Percentiles rank a stretch among this genome's conserved stretches.
These are phyloP conservation scores for Salix koriyanagi DNA, from an alignment of 345 rosid species.

Conservation along the genomic window DNA sequence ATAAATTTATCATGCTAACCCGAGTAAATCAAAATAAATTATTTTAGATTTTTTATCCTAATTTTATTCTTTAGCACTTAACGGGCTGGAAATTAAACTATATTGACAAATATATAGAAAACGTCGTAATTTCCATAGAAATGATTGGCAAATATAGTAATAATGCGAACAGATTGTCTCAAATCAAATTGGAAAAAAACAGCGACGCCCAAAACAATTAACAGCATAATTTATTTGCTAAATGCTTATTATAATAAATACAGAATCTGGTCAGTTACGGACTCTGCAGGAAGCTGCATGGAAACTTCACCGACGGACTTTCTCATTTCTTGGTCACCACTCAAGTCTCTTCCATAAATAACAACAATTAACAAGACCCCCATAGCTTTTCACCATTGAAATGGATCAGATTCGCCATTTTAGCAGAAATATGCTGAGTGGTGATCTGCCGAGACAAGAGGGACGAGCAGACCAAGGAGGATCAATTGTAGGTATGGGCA, in stretches of 20 bases:
- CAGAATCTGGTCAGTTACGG: not conserved
- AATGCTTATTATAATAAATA: too few relatives aligned
- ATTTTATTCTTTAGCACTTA: too few relatives aligned
- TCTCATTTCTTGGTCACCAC: not conserved
- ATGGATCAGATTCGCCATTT: not conserved
- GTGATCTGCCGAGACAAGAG: not conserved
- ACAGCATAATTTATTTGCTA: too few relatives aligned
- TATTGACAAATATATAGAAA: too few relatives aligned
- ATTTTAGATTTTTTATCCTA: too few relatives aligned
- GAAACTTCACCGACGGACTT: not conserved
- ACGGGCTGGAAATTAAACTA: too few relatives aligned
- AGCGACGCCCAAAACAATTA: not conserved
- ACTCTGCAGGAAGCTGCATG: not conserved
- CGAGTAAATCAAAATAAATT: too few relatives aligned
- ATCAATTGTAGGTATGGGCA: not conserved
- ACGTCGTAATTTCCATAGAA: not conserved
- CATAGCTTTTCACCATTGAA: not conserved
- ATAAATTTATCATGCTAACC: too few relatives aligned
- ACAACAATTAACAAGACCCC: not conserved
- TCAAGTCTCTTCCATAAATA: not conserved
- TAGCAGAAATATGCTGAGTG: not conserved
- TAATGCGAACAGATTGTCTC: not conserved
- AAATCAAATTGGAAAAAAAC: not conserved
- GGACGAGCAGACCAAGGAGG: not conserved
- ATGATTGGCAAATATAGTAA: not conserved